Base-by-base conservation (phyloP, 768 basidiomycete genomes). In the Rhodotorula graminis region DNA sequence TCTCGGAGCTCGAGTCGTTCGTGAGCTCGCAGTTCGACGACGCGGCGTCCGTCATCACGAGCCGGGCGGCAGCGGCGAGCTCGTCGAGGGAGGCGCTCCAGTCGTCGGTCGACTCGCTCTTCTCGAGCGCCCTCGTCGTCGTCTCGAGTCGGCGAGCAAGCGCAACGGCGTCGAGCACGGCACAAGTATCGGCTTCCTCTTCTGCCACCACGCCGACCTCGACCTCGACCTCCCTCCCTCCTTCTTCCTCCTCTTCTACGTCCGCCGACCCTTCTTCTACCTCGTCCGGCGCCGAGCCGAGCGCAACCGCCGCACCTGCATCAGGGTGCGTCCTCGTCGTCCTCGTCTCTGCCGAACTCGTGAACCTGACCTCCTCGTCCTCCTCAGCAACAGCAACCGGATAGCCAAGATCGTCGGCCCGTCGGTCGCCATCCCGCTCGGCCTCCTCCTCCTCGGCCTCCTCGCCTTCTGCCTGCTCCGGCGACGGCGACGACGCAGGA, bases 361-460 rank as follows among this genome's bases (percentile, higher is more conserved):
- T 27, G 23, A 10, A 21, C 0, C 25, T 33, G 12, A 15, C 31
- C 44, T 46, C 44, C 8, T 46, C 29, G 15, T 15, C 31, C 44
- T 46, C 18, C 11, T 15, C 57, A 64, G 71, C 56, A 47, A 73
- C 31, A 33, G 18, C 33, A 52, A 73, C 40, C 67, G 71, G 11
- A 19, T 73, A 42, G 66, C 57, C 27, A 62, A 73, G 42, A 73
- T 70, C 42, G 68, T 67, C 57, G 72, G 61, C 5, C 72, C 72
- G 2, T 65, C 72, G 27, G 68, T 73, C 49, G 64, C 65, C n/a
- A 42, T 72, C 46, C 71, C 71, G 33, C 27, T 72, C 63, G 71
- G 57, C 63, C 42, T 69, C 25, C 44, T 73, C 25, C 61, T 70
- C 40, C 53, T 69, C 7, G 56, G 66, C 23, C 47, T 66, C 16